These are phyloP conservation scores for Epichloe bromicola DNA, from an alignment of 2,329 filamentous ascomycete species.

Conservation along the genomic window DNA sequence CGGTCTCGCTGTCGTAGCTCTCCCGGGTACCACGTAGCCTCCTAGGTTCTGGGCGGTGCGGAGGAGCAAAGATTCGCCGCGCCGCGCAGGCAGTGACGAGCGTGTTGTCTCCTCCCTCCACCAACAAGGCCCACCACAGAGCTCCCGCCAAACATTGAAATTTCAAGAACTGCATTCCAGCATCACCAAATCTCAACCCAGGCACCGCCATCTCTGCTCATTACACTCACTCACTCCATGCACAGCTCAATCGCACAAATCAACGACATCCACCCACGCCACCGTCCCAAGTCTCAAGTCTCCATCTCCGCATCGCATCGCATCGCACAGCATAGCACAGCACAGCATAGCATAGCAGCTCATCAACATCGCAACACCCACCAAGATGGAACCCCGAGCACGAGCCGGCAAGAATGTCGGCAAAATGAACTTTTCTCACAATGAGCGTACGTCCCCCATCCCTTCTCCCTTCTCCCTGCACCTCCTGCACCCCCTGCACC, in stretches of 20 bases:
- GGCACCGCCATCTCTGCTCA: too few relatives aligned
- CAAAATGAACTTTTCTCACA: constrained; percentile 65
- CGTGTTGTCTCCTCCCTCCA: too few relatives aligned
- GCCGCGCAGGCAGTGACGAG: neutral
- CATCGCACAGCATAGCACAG: too few relatives aligned
- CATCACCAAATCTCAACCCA: too few relatives aligned
- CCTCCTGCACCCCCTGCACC: neutral
- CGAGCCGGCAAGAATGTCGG: constrained; percentile 69
- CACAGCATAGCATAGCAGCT: constrained; percentile 15
- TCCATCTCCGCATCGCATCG: too few relatives aligned
- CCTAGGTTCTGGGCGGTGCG: neutral
- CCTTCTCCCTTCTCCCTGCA: neutral
- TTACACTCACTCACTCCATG: too few relatives aligned
- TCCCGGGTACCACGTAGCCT: neutral
- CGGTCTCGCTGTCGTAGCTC: neutral
- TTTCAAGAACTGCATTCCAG: too few relatives aligned
- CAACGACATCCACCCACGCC: too few relatives aligned
- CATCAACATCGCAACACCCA: neutral
- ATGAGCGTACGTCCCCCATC: constrained; percentile 45
- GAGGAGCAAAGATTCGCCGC: constrained; percentile 26
- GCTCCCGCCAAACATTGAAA: too few relatives aligned
- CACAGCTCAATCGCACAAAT: too few relatives aligned
- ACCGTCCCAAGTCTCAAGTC: too few relatives aligned
- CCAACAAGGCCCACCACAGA: too few relatives aligned
- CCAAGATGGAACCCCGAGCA: constrained; percentile 59